Percentiles rank a stretch among this genome's conserved stretches.
Conservation (phyloP, 1,139 yeast species). For the Debaryomycetaceae sp. region DNA sequence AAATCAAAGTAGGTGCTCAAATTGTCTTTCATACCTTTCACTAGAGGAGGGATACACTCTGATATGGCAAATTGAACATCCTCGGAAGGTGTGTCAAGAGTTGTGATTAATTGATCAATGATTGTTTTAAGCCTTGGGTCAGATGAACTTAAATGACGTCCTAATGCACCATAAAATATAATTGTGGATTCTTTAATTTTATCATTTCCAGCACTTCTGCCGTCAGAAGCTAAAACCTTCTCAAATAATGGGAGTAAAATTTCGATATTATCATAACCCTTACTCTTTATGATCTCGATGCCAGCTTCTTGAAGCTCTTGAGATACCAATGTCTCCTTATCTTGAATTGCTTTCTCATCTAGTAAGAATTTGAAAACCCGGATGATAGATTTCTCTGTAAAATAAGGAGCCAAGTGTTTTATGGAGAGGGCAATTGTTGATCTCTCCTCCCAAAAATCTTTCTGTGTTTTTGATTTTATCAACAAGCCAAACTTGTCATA, state of each 20-base stretch:
- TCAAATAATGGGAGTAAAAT: conserved; percentile 77
- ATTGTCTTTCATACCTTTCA: conserved; percentile 49
- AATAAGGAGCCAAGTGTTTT: conserved; percentile 53
- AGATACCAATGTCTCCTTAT: conserved; percentile 67
- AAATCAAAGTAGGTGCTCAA: conserved; percentile 54
- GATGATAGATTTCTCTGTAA: conserved; percentile 38
- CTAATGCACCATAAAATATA: conserved; percentile 83
- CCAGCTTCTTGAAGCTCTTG: conserved; percentile 92
- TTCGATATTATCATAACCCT: conserved; percentile 67
- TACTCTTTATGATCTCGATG: conserved; percentile 57
- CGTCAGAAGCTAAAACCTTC: conserved; percentile 46
- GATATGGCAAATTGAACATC: conserved; percentile 86
- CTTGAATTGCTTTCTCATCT: conserved; percentile 65
- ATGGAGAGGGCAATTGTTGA: conserved; percentile 75
- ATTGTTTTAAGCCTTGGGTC: conserved; percentile 67
- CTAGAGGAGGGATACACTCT: conserved; percentile 81
- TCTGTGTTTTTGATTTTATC: conserved; percentile 57
- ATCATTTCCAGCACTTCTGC: conserved; percentile 51
- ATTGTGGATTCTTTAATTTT: conserved; percentile 76
- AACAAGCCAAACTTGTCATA: conserved; percentile 79
- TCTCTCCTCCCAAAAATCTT: conserved; percentile 81
- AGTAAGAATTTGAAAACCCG: conserved; percentile 58
- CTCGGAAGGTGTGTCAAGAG: conserved; percentile 85
- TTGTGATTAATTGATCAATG: conserved; percentile 64
- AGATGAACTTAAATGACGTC: conserved; percentile 65